phyloP scores from a whole-genome alignment of 192 early-diverging fungal genomes.

The Coemansia sp. region DNA sequence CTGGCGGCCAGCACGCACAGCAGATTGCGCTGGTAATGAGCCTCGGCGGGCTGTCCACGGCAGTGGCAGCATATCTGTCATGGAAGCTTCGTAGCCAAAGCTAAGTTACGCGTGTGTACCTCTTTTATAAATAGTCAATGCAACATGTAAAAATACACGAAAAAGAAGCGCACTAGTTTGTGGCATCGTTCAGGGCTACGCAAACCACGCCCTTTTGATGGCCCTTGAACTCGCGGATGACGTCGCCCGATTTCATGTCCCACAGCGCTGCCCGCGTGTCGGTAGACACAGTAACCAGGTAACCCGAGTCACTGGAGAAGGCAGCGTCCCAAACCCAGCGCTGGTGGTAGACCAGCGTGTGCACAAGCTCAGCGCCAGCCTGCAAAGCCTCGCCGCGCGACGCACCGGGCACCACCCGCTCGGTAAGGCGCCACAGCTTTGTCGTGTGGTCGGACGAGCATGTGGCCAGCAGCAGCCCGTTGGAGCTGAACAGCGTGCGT shows the following conservation, averaged over 20 bases:
- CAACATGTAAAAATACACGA: background rate
- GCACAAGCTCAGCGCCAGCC: slow-evolving; percentile 36
- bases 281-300: slow-evolving; percentile 51
- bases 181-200: slow-evolving; percentile 53
- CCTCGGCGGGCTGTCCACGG: slow-evolving; percentile 38
- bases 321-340: slow-evolving; percentile 56
- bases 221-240: slow-evolving; percentile 55
- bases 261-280: slow-evolving; percentile 51
- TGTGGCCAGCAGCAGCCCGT: slow-evolving; percentile 40
- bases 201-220: slow-evolving; percentile 50
- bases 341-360: slow-evolving; percentile 39
- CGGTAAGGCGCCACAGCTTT: slow-evolving; percentile 49
- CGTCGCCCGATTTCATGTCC: slow-evolving; percentile 33
- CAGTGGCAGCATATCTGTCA: slow-evolving; percentile 29
- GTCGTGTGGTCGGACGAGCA: slow-evolving; percentile 50
- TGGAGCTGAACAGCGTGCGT: slow-evolving; percentile 35
- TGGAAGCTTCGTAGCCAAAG: slow-evolving; percentile 21
- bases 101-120: background rate
- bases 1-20: slow-evolving; percentile 32
- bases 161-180: slow-evolving; percentile 10
- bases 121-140: background rate
- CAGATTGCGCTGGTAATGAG: slow-evolving; percentile 45
- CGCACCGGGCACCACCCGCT: slow-evolving; percentile 12
- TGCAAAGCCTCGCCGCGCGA: slow-evolving; percentile 19
- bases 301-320: slow-evolving; percentile 51